A percentile compares a stretch with the other conserved stretches of the same genome.
These are phyloP conservation scores for Cornus kousa DNA, from an alignment of 148 eudicot species.

Conservation along the genomic window DNA sequence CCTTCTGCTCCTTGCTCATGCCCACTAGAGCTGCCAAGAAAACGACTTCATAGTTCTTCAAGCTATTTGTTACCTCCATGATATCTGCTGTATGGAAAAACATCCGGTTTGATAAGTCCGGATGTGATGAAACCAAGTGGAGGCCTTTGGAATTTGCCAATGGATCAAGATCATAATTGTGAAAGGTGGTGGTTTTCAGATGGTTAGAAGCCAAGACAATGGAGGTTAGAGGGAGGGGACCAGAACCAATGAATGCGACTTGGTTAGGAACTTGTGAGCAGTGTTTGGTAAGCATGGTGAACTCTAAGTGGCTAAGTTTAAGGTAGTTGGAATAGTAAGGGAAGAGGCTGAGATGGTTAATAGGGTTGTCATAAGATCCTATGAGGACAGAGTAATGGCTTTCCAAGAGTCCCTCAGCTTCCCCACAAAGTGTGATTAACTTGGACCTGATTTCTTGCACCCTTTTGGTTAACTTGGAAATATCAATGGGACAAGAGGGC, in stretches of 20 bases:
- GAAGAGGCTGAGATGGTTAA: not conserved
- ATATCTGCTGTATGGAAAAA: not conserved
- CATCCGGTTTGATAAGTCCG: not conserved
- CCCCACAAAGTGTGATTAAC: not conserved
- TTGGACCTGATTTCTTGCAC: not conserved
- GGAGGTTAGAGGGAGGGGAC: not conserved
- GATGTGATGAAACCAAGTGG: not conserved
- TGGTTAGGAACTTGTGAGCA: not conserved
- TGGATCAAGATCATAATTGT: not conserved
- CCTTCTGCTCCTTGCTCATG: not conserved
- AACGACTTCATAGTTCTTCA: not conserved
- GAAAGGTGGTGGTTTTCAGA: not conserved
- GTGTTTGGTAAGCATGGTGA: not conserved
- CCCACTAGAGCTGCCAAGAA: conserved; percentile 1
- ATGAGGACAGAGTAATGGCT: not conserved
- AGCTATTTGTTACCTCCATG: not conserved
- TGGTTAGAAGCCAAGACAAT: not conserved
- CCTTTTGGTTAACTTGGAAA: not conserved
- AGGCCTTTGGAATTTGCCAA: not conserved
- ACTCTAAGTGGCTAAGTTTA: not conserved
- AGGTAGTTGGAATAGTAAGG: not conserved
- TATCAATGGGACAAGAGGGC: not conserved
- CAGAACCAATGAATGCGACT: not conserved
- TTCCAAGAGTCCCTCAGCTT: not conserved
- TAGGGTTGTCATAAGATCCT: not conserved